These are phyloP conservation scores for Solanum clarkiae DNA, from an alignment of 257 asterid species.

Conservation along the genomic window DNA sequence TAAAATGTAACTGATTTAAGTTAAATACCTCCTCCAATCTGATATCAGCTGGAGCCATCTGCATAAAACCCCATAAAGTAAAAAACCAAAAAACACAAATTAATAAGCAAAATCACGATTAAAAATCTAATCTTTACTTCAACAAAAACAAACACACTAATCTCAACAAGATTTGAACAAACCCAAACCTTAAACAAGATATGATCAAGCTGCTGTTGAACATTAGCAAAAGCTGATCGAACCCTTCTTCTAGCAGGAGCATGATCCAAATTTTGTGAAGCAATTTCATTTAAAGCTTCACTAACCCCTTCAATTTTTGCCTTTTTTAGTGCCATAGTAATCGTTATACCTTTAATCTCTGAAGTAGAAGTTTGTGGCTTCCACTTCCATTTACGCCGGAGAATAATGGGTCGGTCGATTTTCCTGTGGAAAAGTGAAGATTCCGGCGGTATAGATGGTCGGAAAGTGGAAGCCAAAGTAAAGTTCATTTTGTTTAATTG, in stretches of 20 bases:
- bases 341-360: constrained; percentile 1
- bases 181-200: constrained; percentile 58
- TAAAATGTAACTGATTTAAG: not conserved
- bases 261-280: constrained; percentile 81
- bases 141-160: not conserved
- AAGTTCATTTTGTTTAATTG: constrained; percentile 19
- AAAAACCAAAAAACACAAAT: not conserved
- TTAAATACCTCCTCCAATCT: constrained; percentile 75
- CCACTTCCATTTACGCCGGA: not conserved
- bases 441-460: constrained; percentile 14
- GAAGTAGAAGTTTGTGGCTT: constrained; percentile 3
- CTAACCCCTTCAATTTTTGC: constrained; percentile 60
- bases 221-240: constrained; percentile 59
- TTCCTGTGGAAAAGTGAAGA: constrained; percentile 4
- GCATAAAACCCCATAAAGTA: not conserved
- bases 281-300: constrained; percentile 69
- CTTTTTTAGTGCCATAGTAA: constrained; percentile 46
- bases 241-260: constrained; percentile 93
- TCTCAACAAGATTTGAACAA: not conserved
- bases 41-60: constrained; percentile 94
- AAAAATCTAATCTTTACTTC: not conserved
- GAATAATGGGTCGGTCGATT: constrained; percentile 8
- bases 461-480: constrained; percentile 30
- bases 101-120: not conserved
- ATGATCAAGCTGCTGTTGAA: constrained; percentile 81